Evolutionary conservation across 371 early-diverging fungal species (phyloP).

Genomic region (Blakeslea trispora): DNA sequence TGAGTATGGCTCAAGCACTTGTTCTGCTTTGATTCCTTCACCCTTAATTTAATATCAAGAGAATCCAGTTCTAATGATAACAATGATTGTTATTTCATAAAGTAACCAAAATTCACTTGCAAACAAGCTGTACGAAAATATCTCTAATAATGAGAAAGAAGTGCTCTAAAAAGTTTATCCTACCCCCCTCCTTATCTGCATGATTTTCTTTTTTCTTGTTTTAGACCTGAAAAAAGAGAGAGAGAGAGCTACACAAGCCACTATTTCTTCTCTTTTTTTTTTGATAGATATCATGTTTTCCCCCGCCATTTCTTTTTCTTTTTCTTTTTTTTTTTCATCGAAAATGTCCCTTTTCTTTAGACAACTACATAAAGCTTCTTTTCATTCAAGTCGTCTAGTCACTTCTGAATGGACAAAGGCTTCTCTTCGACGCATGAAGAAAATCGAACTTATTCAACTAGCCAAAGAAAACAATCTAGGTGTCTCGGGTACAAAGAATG

Average conservation of each 20-base stretch:
- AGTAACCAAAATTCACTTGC: too few species aligned
- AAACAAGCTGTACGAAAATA: too few species aligned
- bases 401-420: constrained; percentile 26
- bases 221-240: too few species aligned
- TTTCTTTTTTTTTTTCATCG: not conserved
- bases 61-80: too few species aligned
- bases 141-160: too few species aligned
- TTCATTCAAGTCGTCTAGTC: constrained; percentile 4
- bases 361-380: not conserved
- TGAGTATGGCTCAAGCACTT: too few species aligned
- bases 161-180: too few species aligned
- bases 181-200: too few species aligned
- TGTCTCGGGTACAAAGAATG: constrained; percentile 29
- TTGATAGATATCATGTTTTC: too few species aligned
- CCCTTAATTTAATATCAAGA: too few species aligned
- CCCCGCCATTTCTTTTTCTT: constrained; percentile 1
- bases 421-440: constrained; percentile 25
- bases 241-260: not conserved
- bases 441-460: constrained; percentile 16
- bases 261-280: not conserved
- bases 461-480: constrained; percentile 22
- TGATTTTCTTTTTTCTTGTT: constrained; percentile 4
- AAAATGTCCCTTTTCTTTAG: not conserved
- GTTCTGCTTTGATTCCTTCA: too few species aligned
- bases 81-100: too few species aligned